These are phyloP conservation scores for Ajuga reptans DNA, from an alignment of 305 asterid species.

Conservation along the genomic window DNA sequence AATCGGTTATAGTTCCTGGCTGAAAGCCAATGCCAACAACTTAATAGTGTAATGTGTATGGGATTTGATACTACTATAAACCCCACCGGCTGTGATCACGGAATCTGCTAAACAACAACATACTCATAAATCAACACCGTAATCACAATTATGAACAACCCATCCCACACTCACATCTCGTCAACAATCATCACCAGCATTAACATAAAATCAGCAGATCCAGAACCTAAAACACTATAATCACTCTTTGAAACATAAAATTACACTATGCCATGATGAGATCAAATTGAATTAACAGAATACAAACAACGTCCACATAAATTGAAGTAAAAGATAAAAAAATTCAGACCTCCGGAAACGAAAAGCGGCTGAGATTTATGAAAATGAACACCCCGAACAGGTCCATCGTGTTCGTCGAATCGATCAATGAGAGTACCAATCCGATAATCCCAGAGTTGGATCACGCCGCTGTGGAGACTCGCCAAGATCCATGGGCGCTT, in stretches of 20 bases:
- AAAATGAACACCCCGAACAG: slow-evolving; percentile 90
- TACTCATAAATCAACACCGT: neutral
- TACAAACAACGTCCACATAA: neutral
- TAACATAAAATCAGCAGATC: slow-evolving; percentile 27
- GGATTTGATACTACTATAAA: slow-evolving; percentile 7
- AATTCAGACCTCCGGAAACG: slow-evolving; percentile 76
- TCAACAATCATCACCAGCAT: neutral
- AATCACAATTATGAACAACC: slow-evolving; percentile 3
- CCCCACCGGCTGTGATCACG: slow-evolving; percentile 14
- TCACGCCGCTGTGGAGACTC: slow-evolving; percentile 93
- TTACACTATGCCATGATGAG: slow-evolving; percentile 8
- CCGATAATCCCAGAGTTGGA: slow-evolving; percentile 95
- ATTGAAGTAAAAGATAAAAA: neutral
- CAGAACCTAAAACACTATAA: slow-evolving; percentile 4
- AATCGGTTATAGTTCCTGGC: neutral
- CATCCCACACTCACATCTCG: slow-evolving; percentile 10
- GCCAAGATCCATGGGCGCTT: slow-evolving; percentile 98
- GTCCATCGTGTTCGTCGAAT: slow-evolving; percentile 93
- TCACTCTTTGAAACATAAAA: neutral
- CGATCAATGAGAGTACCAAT: slow-evolving; percentile 96
- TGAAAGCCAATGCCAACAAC: neutral
- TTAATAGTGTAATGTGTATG: neutral
- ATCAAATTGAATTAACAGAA: slow-evolving; percentile 24
- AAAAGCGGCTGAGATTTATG: slow-evolving; percentile 89
- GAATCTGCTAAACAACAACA: slow-evolving; percentile 12